Base-by-base conservation (phyloP, 257 asterid species). In the Cynanchum wilfordii region DNA sequence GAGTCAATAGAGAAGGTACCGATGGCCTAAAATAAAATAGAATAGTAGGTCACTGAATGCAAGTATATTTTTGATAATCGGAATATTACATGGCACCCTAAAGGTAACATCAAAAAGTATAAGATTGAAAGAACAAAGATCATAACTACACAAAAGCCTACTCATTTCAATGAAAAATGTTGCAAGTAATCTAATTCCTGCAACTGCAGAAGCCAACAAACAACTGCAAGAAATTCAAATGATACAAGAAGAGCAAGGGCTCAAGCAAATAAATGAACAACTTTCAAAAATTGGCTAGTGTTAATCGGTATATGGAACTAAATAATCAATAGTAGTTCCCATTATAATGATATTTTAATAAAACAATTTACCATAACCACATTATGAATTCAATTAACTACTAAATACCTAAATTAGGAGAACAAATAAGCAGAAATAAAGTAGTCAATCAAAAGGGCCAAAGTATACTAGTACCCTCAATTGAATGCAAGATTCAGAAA, bases 231-330 rank as follows among this genome's bases (percentile, higher is more conserved):
- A 11, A 72, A 20, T n/a, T 19, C 44, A 30, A 59, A 44, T 29
- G 58, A 60, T 33, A 45, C 9, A 60, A n/a, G 29, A 72, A 45
- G 38, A 42, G 33, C 29, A 58, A 10, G 57, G 49, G 4, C 15
- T 44, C 16, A 72, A 59, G 59, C 58, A 42, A 71, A 38, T 56
- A 40, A 55, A 40, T 12, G 33, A 30, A 52, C 63, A 69, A 30
- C 20, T 12, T 20, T 52, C 5, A 16, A 51, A 19, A 22, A 57
- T 19, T 51, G 50, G 27, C 27, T 15, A 49, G 7, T n/a, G 25
- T 30, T 30, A 30, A 30, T 30, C 2, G 33, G 33, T 30, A 30
- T 30, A 30, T 30, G 33, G 33, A 30, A 2, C 33, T 30, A 30
- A 30, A 30, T 30, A 30, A 30, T 30, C 33, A 30, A n/a, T 36